Conservation (phyloP, 192 early-diverging fungal genomes). For the Backusella liffmaniae region DNA sequence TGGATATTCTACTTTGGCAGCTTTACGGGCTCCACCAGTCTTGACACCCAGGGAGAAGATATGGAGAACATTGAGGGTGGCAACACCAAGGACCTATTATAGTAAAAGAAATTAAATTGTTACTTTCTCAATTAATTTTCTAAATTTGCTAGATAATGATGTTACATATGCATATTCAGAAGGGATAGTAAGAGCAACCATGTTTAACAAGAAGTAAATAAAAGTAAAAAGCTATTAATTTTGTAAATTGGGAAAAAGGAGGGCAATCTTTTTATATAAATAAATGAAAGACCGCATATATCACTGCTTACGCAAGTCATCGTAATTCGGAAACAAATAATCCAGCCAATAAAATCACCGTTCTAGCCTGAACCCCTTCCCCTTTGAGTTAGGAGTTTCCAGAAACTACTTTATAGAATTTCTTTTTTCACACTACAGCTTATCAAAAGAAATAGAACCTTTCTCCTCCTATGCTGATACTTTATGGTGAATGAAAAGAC, state of each 20-base stretch:
- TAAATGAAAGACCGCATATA: background rate
- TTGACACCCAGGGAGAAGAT: conserved; percentile 10
- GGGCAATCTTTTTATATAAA: background rate
- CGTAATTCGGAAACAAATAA: background rate
- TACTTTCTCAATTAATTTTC: background rate
- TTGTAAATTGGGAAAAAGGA: background rate
- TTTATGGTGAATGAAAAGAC: background rate
- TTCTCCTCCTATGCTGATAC: background rate
- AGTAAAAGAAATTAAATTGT: conserved; percentile 19
- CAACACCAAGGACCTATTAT: conserved; percentile 15
- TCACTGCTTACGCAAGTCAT: background rate
- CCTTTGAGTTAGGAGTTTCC: background rate
- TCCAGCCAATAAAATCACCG: background rate
- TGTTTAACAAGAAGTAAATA: conserved; percentile 15
- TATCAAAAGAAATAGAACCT: background rate
- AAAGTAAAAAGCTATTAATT: conserved; percentile 3
- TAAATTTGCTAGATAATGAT: background rate
- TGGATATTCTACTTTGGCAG: conserved; percentile 67
- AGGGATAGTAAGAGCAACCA: conserved; percentile 42
- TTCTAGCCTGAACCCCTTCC: background rate
- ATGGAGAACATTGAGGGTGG: background rate
- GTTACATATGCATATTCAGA: conserved; percentile 62
- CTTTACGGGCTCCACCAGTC: conserved; percentile 56
- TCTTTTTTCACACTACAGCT: background rate
- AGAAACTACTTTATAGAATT: background rate